Conservation (phyloP, 1,284 basidiomycete species). For the Xanthoconium separans region DNA sequence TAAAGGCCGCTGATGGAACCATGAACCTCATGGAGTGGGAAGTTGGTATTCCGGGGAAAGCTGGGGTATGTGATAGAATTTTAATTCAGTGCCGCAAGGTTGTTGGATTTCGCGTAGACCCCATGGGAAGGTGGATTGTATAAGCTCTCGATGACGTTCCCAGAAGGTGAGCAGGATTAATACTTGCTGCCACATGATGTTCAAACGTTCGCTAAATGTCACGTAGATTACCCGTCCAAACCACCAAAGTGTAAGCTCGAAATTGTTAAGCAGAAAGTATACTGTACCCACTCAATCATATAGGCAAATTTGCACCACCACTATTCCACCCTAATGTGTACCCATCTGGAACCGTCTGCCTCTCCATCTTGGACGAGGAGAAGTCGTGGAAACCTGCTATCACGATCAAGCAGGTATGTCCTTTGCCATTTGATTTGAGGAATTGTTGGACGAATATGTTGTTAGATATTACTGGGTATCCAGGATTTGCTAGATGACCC, state of each 20-base stretch:
- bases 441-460: background rate
- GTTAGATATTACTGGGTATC: conserved; percentile 90
- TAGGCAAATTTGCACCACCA: conserved; percentile 96
- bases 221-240: conserved; percentile 88
- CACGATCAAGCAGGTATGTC: conserved; percentile 92
- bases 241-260: conserved; percentile 83
- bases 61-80: conserved; percentile 54
- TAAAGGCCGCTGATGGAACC: conserved; percentile 87
- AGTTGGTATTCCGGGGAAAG: conserved; percentile 91
- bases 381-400: conserved; percentile 99
- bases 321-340: conserved; percentile 99
- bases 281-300: conserved; percentile 7
- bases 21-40: conserved; percentile 99
- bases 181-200: background rate
- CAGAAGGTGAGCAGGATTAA: conserved; percentile 66
- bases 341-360: conserved; percentile 96
- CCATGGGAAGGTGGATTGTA: conserved; percentile 96
- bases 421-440: background rate
- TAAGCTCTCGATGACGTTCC: conserved; percentile 92
- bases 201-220: conserved; percentile 1
- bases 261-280: background rate
- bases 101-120: conserved; percentile 57
- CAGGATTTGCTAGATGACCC: conserved; percentile 94
- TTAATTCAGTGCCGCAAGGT: conserved; percentile 12
- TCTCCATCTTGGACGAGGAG: conserved; percentile 98